Base-by-base conservation (phyloP, 1,284 basidiomycete species). In the Sanghuangporus sanghuang region DNA sequence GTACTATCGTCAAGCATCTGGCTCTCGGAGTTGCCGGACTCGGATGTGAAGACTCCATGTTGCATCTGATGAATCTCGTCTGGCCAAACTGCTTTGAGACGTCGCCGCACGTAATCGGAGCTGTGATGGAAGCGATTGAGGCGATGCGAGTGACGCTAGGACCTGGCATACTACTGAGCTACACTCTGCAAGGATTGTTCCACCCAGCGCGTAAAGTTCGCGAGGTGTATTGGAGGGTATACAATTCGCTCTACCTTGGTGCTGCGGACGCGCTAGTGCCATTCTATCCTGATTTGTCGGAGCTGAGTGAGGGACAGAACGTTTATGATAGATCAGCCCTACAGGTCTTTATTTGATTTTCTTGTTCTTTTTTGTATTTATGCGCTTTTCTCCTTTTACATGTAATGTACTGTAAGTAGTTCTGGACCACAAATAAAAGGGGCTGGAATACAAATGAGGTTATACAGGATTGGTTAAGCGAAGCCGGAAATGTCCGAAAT, bases 81-180 rank as follows among this genome's bases (percentile, higher is more conserved):
- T 99, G 96, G 96, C 97, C 97, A 3, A 99, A 99, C 74, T 95
- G 96, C 75, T 98, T 98, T 74, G 96, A 99, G 79, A 97, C 96
- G 0, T 93, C 90, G 38, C 97, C 97, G 2, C 97, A 99, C 78
- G 96, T 99, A 66, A 98, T 99, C 69, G 95, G 95, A 40, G 93
- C 94, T 3, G 92, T 96, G 57, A 95, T 96, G 92, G 95, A 96
- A 60, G 95, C 95, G 0, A 85, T 99, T 71, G 97, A 99, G 76
- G 92, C 93, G 2, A 97, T 99, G 93, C 85, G 96, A 23, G 90
- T 99, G 49, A 95, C 95, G 6, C 79, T 99, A 32, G 97, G 97
- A 1, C 95, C 96, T 0, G 97, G 97, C 40, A 85, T 98, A 4
- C 79, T 99, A 39, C 79, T 99, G 68, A 92, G 90, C 72, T 96